Evolutionary conservation across 2,329 filamentous ascomycete species (phyloP).

Genomic region (Epicoccum sorghinum): DNA sequence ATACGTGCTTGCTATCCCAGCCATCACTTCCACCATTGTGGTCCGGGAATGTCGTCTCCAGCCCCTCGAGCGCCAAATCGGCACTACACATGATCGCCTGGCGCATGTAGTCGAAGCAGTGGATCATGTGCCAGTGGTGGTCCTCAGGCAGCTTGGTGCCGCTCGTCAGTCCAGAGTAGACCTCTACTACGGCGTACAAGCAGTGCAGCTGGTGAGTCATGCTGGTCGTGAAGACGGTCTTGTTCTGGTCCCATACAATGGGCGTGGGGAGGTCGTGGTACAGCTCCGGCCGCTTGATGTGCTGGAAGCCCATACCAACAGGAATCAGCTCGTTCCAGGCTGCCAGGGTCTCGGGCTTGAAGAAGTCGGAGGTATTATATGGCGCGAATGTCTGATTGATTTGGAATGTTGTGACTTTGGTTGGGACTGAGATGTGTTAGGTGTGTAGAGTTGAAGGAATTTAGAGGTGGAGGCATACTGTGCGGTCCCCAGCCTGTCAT

Average conservation of each 20-base stretch:
- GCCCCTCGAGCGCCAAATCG: slow-evolving; percentile 39
- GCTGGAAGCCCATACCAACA: slow-evolving; percentile 45
- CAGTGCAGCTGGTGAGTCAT: slow-evolving; percentile 47
- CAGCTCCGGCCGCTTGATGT: slow-evolving; percentile 31
- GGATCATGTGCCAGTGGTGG: slow-evolving; percentile 48
- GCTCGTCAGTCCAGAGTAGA: slow-evolving; percentile 37
- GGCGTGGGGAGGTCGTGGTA: slow-evolving; percentile 44
- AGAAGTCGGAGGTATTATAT: slow-evolving; percentile 46
- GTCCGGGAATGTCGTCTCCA: slow-evolving; percentile 45
- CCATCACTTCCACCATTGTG: slow-evolving; percentile 46
- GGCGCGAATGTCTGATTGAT: slow-evolving; percentile 45
- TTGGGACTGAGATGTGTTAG: slow-evolving; percentile 31
- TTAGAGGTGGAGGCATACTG: slow-evolving; percentile 22
- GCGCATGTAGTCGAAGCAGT: slow-evolving; percentile 47
- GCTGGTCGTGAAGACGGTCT: slow-evolving; percentile 43
- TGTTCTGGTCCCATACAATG: slow-evolving; percentile 39
- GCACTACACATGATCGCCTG: slow-evolving; percentile 43
- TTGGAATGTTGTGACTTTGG: slow-evolving; percentile 41
- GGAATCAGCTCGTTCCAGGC: slow-evolving; percentile 42
- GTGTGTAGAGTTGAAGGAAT: neutral
- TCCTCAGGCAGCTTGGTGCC: slow-evolving; percentile 37
- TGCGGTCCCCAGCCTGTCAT: slow-evolving; percentile 43
- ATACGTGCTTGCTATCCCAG: slow-evolving; percentile 45
- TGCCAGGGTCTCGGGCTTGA: slow-evolving; percentile 38
- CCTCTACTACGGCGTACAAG: slow-evolving; percentile 41